phyloP scores from a whole-genome alignment of 148 eudicot genomes.

The Rhododendron simsii region DNA sequence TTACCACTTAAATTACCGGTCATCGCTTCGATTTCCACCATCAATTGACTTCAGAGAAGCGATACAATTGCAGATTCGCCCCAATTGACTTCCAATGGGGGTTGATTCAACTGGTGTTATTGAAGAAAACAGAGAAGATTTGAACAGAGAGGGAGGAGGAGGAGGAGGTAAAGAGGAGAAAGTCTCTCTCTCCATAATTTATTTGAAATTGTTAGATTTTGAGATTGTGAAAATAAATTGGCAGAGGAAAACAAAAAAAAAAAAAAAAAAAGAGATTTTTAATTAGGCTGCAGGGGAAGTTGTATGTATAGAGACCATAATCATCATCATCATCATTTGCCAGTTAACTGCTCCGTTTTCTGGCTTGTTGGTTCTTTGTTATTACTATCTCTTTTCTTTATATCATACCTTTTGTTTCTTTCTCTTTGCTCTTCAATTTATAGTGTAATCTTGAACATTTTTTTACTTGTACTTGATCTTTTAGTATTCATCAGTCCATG shows the following conservation, averaged over 20 bases:
- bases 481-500: slow-evolving; percentile 28
- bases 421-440: slow-evolving; percentile 24
- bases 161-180: slow-evolving; percentile 20
- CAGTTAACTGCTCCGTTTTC: slow-evolving; percentile 32
- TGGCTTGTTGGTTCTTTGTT: slow-evolving; percentile 43
- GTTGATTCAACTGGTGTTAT: not conserved
- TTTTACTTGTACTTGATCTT: slow-evolving; percentile 46
- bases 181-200: slow-evolving; percentile 27
- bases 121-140: slow-evolving; percentile 10
- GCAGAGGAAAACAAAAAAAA: slow-evolving; percentile 7
- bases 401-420: slow-evolving; percentile 35
- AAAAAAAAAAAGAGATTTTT: slow-evolving; percentile 10
- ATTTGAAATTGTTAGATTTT: slow-evolving; percentile 30
- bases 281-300: slow-evolving; percentile 48
- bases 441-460: slow-evolving; percentile 45
- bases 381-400: slow-evolving; percentile 17
- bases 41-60: not conserved
- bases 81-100: not conserved
- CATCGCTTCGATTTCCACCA: slow-evolving; percentile 17
- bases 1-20: slow-evolving; percentile 15
- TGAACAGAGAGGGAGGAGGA: slow-evolving; percentile 9
- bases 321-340: slow-evolving; percentile 23
- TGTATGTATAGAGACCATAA: slow-evolving; percentile 50
- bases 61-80: not conserved
- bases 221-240: slow-evolving; percentile 40